A percentile compares a stretch with the other conserved stretches of the same genome.
phyloP scores from a whole-genome alignment of 2,329 filamentous ascomycete genomes.

The Arthrobotrys iridis region DNA sequence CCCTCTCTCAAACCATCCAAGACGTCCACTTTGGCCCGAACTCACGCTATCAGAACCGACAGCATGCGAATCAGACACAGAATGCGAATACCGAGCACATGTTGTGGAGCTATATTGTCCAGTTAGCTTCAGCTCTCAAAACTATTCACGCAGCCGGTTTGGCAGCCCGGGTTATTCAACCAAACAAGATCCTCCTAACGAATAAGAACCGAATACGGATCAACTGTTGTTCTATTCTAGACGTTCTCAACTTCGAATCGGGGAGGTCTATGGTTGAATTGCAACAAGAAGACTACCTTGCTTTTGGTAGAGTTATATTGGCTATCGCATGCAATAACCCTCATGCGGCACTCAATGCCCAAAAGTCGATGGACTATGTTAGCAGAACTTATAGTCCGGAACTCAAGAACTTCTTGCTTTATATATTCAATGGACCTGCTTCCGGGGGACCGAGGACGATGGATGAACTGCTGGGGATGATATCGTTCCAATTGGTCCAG shows the following conservation, averaged over 20 bases:
- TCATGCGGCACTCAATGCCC: conserved; percentile 70
- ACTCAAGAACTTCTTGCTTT: conserved; percentile 80
- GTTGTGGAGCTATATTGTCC: conserved; percentile 90
- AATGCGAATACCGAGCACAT: conserved; percentile 73
- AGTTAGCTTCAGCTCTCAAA: conserved; percentile 87
- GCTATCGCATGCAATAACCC: conserved; percentile 77
- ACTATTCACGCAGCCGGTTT: conserved; percentile 82
- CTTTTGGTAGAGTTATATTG: conserved; percentile 86
- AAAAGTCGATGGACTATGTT: conserved; percentile 79
- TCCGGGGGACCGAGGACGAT: conserved; percentile 74
- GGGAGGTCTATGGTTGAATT: conserved; percentile 76
- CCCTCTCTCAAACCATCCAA: conserved; percentile 85
- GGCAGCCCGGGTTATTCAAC: conserved; percentile 84
- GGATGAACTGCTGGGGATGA: conserved; percentile 79
- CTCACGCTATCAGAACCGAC: conserved; percentile 54
- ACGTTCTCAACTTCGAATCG: conserved; percentile 84
- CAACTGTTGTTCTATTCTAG: conserved; percentile 86
- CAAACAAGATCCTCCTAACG: conserved; percentile 88
- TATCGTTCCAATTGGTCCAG: conserved; percentile 78
- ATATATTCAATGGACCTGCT: conserved; percentile 77
- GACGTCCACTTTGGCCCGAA: conserved; percentile 75
- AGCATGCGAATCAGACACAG: conserved; percentile 62
- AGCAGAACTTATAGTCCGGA: conserved; percentile 79
- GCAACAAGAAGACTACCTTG: conserved; percentile 86
- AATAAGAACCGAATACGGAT: conserved; percentile 89